Percentiles rank a stretch among this genome's conserved stretches.
Conservation (phyloP, 768 basidiomycete species). For the Suillus discolor region DNA sequence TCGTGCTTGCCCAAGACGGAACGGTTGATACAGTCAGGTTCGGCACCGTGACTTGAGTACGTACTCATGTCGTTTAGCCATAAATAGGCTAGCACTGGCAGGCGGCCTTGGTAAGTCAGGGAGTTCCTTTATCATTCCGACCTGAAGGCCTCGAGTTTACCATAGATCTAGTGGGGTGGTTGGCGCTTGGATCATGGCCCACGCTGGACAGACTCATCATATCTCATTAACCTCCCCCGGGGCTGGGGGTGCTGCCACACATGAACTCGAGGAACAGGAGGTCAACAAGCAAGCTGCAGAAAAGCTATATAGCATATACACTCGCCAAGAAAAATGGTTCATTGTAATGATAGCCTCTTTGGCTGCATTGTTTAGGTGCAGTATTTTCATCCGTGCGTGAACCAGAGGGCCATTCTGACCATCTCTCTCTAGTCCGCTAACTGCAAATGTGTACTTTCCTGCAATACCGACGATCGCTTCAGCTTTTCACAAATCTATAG, state of each 20-base stretch:
- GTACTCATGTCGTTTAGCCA: neutral
- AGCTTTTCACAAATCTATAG: slow-evolving; percentile 62
- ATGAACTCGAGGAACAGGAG: neutral
- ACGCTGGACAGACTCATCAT: neutral
- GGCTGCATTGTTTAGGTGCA: slow-evolving; percentile 66
- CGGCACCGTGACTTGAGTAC: neutral
- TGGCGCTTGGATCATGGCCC: neutral
- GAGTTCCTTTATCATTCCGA: neutral
- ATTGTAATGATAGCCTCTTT: slow-evolving; percentile 58
- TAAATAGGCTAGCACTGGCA: no score
- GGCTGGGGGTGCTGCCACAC: neutral
- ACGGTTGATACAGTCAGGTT: neutral
- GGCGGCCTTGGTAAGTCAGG: neutral
- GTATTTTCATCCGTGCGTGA: neutral
- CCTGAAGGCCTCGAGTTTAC: neutral
- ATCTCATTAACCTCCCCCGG: neutral
- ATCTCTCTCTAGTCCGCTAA: slow-evolving; percentile 53
- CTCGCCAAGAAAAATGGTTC: slow-evolving; percentile 63
- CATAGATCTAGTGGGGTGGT: neutral
- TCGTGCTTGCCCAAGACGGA: neutral
- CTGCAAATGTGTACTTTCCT: slow-evolving; percentile 79
- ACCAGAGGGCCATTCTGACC: neutral
- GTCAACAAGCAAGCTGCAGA: slow-evolving; percentile 5
- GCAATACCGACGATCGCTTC: slow-evolving; percentile 69
- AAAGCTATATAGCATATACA: slow-evolving; percentile 51